Evolutionary conservation across 345 rosid genomes (phyloP).

Genomic region (Moringa oleifera): DNA sequence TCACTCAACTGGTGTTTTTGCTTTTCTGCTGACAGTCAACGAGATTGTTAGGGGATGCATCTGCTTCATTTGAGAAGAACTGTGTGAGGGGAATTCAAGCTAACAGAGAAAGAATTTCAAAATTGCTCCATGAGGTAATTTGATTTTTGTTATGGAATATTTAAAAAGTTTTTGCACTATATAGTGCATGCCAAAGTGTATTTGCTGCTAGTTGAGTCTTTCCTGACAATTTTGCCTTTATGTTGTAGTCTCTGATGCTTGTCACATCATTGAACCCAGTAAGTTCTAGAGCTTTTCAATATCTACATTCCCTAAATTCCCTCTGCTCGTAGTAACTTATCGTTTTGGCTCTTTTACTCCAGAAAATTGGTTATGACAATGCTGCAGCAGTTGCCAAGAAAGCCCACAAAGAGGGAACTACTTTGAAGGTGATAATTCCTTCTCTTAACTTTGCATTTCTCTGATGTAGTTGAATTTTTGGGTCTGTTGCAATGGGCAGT

Average conservation of each 20-base stretch:
- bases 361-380: constrained; percentile 96
- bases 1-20: constrained; percentile 9
- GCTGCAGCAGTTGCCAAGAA: constrained; percentile 99
- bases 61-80: constrained; percentile 91
- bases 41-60: constrained; percentile 89
- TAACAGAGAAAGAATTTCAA: constrained; percentile 78
- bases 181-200: constrained; percentile 8
- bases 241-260: constrained; percentile 90
- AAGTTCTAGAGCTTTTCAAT: constrained; percentile 28
- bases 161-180: not conserved
- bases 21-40: constrained; percentile 45
- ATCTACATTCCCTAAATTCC: not conserved
- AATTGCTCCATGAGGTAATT: constrained; percentile 83
- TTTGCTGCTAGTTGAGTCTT: not conserved
- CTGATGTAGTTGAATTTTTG: not conserved
- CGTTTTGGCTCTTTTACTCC: constrained; percentile 13
- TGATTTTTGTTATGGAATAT: constrained; percentile 3
- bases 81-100: constrained; percentile 90
- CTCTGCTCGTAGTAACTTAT: constrained; percentile 1
- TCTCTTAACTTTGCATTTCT: not conserved
- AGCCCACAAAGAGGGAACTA: constrained; percentile 91
- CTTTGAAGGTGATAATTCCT: constrained; percentile 62
- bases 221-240: not conserved
- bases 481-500: not conserved
- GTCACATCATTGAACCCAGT: constrained; percentile 97